phyloP scores from a whole-genome alignment of 495 filamentous ascomycete species.

The Gamarada debralockiae region DNA sequence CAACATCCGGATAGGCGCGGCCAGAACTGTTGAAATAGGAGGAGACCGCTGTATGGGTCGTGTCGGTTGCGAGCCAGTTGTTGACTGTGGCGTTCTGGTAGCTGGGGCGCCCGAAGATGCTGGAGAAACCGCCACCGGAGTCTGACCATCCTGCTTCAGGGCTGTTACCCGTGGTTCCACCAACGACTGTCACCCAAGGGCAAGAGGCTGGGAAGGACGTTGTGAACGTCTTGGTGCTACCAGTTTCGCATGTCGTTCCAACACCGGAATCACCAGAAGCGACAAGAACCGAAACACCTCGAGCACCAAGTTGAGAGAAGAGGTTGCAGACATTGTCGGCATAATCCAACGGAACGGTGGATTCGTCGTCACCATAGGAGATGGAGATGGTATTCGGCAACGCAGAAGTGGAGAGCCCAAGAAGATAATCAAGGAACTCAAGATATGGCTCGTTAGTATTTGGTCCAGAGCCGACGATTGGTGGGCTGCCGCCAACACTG shows the following conservation, averaged over 20 bases:
- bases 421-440: slow-evolving; percentile 69
- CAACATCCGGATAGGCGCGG: slow-evolving; percentile 71
- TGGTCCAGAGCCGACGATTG: slow-evolving; percentile 12
- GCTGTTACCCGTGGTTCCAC: slow-evolving; percentile 54
- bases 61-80: slow-evolving; percentile 21
- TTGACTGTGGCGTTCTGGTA: slow-evolving; percentile 51
- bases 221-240: slow-evolving; percentile 8
- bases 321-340: slow-evolving; percentile 62
- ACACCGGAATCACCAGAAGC: slow-evolving; percentile 72
- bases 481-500: slow-evolving; percentile 17
- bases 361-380: slow-evolving; percentile 68
- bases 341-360: slow-evolving; percentile 61
- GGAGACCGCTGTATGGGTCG: slow-evolving; percentile 38
- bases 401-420: slow-evolving; percentile 47
- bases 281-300: slow-evolving; percentile 69
- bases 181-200: slow-evolving; percentile 76
- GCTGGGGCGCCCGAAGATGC: slow-evolving; percentile 57
- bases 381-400: slow-evolving; percentile 73
- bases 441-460: slow-evolving; percentile 79
- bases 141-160: slow-evolving; percentile 55
- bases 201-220: slow-evolving; percentile 67
- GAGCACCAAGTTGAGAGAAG: slow-evolving; percentile 67
- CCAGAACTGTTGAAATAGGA: slow-evolving; percentile 60
- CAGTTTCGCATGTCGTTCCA: slow-evolving; percentile 46
- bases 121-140: slow-evolving; percentile 68